Conservation (phyloP, 2,329 filamentous ascomycete genomes). For the Aspergillus calidoustus region DNA sequence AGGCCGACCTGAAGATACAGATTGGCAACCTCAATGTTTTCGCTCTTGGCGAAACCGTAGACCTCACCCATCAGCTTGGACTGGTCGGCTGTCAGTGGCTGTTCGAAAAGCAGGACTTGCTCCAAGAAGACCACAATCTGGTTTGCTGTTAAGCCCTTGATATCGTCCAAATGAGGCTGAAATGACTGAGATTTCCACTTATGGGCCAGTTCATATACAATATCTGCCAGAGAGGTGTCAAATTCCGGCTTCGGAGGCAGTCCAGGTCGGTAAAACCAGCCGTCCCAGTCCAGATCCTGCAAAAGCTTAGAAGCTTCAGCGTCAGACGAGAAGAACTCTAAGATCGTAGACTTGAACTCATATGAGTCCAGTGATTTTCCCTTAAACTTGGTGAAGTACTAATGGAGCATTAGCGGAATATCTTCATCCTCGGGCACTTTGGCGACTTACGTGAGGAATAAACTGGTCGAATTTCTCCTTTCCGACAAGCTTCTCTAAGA, state of each 20-base stretch:
- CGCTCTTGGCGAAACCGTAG: slow-evolving; percentile 74
- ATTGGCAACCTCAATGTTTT: slow-evolving; percentile 84
- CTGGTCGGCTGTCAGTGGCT: slow-evolving; percentile 66
- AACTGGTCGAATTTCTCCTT: slow-evolving; percentile 91
- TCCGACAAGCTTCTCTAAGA: slow-evolving; percentile 83
- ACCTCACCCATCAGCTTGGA: slow-evolving; percentile 73
- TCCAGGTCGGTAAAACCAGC: slow-evolving; percentile 85
- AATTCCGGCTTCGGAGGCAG: slow-evolving; percentile 89
- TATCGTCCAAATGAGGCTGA: slow-evolving; percentile 69
- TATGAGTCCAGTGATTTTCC: slow-evolving; percentile 89
- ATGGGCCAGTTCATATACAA: slow-evolving; percentile 78
- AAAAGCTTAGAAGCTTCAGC: slow-evolving; percentile 64
- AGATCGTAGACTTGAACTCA: slow-evolving; percentile 87
- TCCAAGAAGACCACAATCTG: slow-evolving; percentile 93
- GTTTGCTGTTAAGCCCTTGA: slow-evolving; percentile 77
- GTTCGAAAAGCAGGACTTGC: slow-evolving; percentile 69
- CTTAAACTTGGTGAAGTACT: slow-evolving; percentile 84
- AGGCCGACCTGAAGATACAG: slow-evolving; percentile 82
- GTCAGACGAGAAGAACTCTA: slow-evolving; percentile 81
- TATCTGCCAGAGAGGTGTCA: slow-evolving; percentile 83
- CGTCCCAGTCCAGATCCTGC: slow-evolving; percentile 82
- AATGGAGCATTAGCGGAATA: slow-evolving; percentile 3
- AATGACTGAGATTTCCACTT: slow-evolving; percentile 73
- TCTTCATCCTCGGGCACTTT: background rate
- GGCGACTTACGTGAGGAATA: slow-evolving; percentile 70